Evolutionary conservation across 129 eudicot species (phyloP).

Genomic region (Saussurea involucrata): DNA sequence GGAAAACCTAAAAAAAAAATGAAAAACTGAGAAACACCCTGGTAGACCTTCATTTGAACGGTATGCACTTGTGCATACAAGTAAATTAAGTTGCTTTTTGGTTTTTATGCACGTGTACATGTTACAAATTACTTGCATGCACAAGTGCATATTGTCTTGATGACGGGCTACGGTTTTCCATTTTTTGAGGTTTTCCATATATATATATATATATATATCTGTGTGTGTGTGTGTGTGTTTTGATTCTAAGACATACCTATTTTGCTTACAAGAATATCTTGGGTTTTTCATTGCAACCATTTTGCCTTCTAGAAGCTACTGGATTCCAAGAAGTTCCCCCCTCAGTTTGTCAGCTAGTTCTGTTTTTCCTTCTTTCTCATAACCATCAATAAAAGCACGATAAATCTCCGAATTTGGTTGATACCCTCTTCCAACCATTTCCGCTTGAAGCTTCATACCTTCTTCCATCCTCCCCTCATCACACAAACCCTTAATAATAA

Average conservation of each 20-base stretch:
- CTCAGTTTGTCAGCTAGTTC: constrained; percentile 42
- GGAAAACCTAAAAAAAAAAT: too few species aligned
- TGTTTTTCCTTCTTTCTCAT: constrained; percentile 46
- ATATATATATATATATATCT: not conserved
- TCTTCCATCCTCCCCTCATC: constrained; percentile 66
- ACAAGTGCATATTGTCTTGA: too few species aligned
- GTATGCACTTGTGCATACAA: too few species aligned
- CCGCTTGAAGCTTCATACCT: constrained; percentile 69
- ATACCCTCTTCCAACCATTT: constrained; percentile 75
- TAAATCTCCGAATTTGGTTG: constrained; percentile 51
- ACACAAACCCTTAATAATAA: constrained; percentile 69
- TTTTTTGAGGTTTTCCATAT: too few species aligned
- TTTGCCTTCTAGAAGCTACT: not conserved
- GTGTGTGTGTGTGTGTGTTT: too few species aligned
- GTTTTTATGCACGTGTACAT: too few species aligned
- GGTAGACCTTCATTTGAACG: too few species aligned
- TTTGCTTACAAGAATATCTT: not conserved
- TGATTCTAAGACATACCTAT: not conserved
- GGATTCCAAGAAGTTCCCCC: constrained; percentile 33
- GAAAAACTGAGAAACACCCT: too few species aligned
- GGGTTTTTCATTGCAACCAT: too few species aligned
- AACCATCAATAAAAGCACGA: constrained; percentile 46
- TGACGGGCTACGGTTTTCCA: too few species aligned
- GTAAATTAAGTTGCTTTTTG: too few species aligned
- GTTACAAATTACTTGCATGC: too few species aligned